Conservation (phyloP, 2,329 filamentous ascomycete genomes). For the Cladobotryum mycophilum region DNA sequence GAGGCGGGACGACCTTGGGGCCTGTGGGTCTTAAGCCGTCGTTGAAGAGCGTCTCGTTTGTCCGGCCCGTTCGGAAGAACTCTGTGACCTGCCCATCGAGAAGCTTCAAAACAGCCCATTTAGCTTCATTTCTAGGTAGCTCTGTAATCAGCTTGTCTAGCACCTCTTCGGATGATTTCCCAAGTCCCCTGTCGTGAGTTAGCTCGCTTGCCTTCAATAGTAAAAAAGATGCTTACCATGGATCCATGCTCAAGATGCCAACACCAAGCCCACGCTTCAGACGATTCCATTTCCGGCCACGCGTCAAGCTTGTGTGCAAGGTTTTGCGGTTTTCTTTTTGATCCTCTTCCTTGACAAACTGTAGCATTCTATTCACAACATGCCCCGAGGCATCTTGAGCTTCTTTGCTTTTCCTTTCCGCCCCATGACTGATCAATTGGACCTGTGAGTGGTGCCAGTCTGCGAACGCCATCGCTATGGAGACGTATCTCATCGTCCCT, state of each 20-base stretch:
- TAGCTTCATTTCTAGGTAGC: slow-evolving; percentile 2
- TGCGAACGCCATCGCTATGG: slow-evolving; percentile 2
- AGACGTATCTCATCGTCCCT: not conserved
- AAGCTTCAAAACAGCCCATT: slow-evolving; percentile 6
- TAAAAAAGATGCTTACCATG: slow-evolving; percentile 5
- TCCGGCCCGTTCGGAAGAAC: slow-evolving; percentile 4
- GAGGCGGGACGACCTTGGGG: not conserved
- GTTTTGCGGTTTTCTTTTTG: slow-evolving; percentile 2
- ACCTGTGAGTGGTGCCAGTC: slow-evolving; percentile 4
- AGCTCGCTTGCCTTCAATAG: not conserved
- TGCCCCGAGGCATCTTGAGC: not conserved
- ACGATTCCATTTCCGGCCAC: slow-evolving; percentile 8
- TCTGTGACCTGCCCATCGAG: slow-evolving; percentile 5
- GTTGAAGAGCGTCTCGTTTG: slow-evolving; percentile 2
- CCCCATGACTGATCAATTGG: not conserved
- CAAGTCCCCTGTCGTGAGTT: slow-evolving; percentile 4
- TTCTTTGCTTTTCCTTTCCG: not conserved
- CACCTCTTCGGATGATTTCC: slow-evolving; percentile 3
- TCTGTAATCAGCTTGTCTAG: slow-evolving; percentile 4
- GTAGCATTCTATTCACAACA: slow-evolving; percentile 1
- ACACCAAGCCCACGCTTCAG: slow-evolving; percentile 3
- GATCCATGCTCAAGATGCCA: slow-evolving; percentile 7
- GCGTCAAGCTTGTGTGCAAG: slow-evolving; percentile 1
- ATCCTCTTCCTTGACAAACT: not conserved
- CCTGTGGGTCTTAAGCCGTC: not conserved